Base-by-base conservation (phyloP, 352 stramenopile genomes). In the Thalassiosira allenii region DNA sequence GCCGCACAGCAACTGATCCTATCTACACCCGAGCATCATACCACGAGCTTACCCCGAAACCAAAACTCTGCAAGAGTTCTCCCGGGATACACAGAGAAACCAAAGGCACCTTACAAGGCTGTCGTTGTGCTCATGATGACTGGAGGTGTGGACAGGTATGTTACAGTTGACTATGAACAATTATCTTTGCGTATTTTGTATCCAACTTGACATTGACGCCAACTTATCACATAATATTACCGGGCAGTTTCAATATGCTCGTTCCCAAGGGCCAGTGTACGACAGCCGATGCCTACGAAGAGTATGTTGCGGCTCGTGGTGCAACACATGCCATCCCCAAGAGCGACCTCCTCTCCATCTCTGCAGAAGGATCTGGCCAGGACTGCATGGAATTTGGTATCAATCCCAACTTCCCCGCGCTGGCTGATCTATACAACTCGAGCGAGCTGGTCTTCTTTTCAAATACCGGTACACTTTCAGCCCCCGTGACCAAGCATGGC, bases 231-330 rank as follows among this genome's bases (percentile, higher is more conserved):
- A n/a, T n/a, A n/a, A n/a, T n/a, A n/a, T n/a, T n/a, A n/a, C n/a
- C n/a, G n/a, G n/a, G n/a, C n/a, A n/a, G n/a, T n/a, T 92, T 84
- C 72, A 91, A 89, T 61, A 22, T 91, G 33, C 30, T 93, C 41
- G 86, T 88, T 43, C 86, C 86, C 1, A 51, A 80, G 44, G 17
- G 25, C 12, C 49, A 83, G n/a, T 88, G 86, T 63, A 30, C 20
- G 54, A 43, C 56, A 6, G 58, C 11, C 44, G 66, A 77, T 79
- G 56, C 87, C 40, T 67, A 81, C 32, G 54, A 57, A 30, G 44
- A 89, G 61, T 90, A 89, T 56, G 17, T 29, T 25, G 20, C 53
- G 22, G 76, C 81, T 11, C 53, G 83, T 34, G 54, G 43, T 20
- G 8, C n/a, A n/a, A 30, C 23, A n/a, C 14, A 85, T 44, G 80